Evolutionary conservation across 1,284 basidiomycete genomes (phyloP).

Genomic region (Irpex rosettiformis): DNA sequence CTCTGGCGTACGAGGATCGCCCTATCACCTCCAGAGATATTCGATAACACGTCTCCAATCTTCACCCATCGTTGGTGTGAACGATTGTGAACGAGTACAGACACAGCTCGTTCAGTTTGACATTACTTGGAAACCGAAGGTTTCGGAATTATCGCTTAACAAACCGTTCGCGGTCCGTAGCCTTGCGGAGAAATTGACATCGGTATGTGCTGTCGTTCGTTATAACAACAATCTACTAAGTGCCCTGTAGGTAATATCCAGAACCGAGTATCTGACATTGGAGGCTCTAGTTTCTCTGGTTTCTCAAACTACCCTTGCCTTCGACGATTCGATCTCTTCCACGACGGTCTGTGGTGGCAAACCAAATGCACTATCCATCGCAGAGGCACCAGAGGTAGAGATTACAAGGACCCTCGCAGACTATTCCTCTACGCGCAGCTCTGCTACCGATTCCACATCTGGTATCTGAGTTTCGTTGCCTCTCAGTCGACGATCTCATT

Average conservation of each 20-base stretch:
- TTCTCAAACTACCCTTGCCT: conserved; percentile 40
- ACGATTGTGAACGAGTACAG: conserved; percentile 67
- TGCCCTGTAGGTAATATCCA: conserved; percentile 33
- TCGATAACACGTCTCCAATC: conserved; percentile 51
- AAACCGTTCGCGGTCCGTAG: conserved; percentile 35
- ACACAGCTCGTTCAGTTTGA: conserved; percentile 69
- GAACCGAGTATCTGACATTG: conserved; percentile 64
- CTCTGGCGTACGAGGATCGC: conserved; percentile 21
- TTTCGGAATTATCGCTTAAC: background rate
- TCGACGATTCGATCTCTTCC: conserved; percentile 21
- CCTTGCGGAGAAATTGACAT: conserved; percentile 35
- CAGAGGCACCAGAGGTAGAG: conserved; percentile 58
- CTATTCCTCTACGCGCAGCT: background rate
- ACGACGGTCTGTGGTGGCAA: conserved; percentile 70
- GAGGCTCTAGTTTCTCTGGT: conserved; percentile 71
- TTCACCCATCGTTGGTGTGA: conserved; percentile 68
- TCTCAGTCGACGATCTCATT: background rate
- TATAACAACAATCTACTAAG: background rate
- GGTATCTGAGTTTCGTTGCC: conserved; percentile 3
- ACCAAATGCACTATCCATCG: conserved; percentile 74
- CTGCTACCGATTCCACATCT: background rate
- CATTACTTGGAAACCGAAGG: conserved; percentile 27
- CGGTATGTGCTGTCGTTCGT: conserved; percentile 31
- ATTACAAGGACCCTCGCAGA: conserved; percentile 39
- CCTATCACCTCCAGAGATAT: conserved; percentile 27